Evolutionary conservation across 257 asterid species (phyloP), one percentile per base, ranked within the genome.

Genomic region (Rubia yunnanensis): DNA sequence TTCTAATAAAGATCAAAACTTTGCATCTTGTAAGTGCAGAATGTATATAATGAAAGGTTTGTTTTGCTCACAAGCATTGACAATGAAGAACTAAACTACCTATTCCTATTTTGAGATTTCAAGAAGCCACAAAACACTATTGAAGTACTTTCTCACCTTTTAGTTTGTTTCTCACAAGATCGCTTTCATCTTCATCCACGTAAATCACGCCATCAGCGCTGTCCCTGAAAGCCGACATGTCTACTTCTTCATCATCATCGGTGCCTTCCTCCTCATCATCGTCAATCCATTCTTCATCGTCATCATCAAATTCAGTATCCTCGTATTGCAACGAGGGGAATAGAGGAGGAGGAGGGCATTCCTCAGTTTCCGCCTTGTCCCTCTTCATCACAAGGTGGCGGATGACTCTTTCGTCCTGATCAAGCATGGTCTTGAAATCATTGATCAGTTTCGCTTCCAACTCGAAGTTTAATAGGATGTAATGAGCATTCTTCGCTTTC

Each of bases 261-360:
- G n/a, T n/a, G n/a, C 15, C 50, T 44, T 44, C 50, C 6, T 44
- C 50, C 50, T 44, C 50, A 17, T 17, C 52, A 14, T 44, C n/a
- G n/a, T 76, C 77, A 5, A 30, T 63, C 31, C 68, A 70, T 20
- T 68, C 73, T 20, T 73, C 79, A 1, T 72, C 86, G 44, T 80
- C 82, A 1, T 79, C 71, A 1, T 73, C 82, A 30, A 74, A 64
- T 0, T 75, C 80, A 26, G 20, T 24, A 5, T 34, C 64, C 49
- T 79, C 78, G 14, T 64, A 76, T 18, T 75, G 68, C 66, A 82
- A 1, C 11, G 85, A 23, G 27, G 81, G 82, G 77, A 87, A 84
- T 73, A 87, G 96, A 0, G 92, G 95, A 68, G 99, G 97, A 20
- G 97, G 99, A 56, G 92, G 99, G 53, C 97, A 92, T 15, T 89